Base-by-base conservation (phyloP, 2,329 filamentous ascomycete species). In the Fonsecaea erecta region DNA sequence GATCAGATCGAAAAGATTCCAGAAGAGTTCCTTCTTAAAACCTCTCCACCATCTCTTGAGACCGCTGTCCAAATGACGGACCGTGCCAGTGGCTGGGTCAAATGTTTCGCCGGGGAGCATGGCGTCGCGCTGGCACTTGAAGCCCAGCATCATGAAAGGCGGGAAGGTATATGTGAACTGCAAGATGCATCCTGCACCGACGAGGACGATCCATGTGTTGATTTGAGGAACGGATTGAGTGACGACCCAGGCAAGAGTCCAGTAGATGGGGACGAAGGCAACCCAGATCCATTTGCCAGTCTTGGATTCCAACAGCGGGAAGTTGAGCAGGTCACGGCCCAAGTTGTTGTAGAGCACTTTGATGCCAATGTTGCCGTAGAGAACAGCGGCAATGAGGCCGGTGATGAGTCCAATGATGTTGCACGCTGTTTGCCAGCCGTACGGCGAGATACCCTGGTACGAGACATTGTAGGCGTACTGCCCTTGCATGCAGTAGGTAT, bases 131-230 rank as follows among this genome's bases (percentile, higher is more conserved):
- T 74, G 71, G n/a, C 72, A 58, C 37, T 74, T 73, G 68, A 71
- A 74, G 1, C 73, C 74, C n/a, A 75, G 54, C 32, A 69, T 63
- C 24, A 75, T 60, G 48, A 74, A 62, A 9, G 73, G 73, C 16
- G 81, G 81, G 61, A 83, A 76, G 0, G 80, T 80, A 70, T 83
- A 83, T 12, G 76, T 80, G 70, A 83, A 77, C 46, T 83, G 79
- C 56, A 83, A 62, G 18, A 83, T 77, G 70, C 77, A 79, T 1
- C 78, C 72, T 0, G 81, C 80, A 0, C 77, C 76, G 11, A 83
- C 77, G 6, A 83, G 72, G 30, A 74, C 72, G 26, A 75, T 73
- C 54, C 77, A 75, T 1, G 75, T 73, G 43, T 75, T 75, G 64
- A 77, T 78, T 56, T 82, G 76, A 0, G 81, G 81, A 51, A 82